phyloP scores from a whole-genome alignment of 192 early-diverging fungal species.

The Irineochytrium annulatum region DNA sequence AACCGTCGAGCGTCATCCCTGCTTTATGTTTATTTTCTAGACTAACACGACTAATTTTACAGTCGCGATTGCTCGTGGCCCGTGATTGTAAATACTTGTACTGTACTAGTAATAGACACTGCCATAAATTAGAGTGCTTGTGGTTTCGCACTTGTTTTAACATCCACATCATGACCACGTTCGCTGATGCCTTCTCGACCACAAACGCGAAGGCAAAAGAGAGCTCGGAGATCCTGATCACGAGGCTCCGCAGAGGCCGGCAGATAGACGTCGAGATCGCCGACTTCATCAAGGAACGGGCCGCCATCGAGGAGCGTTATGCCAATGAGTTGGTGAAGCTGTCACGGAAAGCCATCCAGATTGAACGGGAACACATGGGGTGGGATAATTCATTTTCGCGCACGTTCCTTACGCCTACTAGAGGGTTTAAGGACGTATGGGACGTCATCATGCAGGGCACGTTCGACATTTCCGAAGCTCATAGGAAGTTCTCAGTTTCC shows the following conservation, averaged over 20 bases:
- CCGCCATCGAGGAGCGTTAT: background rate
- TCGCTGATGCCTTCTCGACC: no score
- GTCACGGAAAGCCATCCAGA: background rate
- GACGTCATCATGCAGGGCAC: background rate
- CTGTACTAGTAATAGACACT: no score
- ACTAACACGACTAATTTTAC: no score
- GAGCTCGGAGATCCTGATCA: background rate
- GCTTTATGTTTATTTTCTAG: no score
- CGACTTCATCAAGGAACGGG: background rate
- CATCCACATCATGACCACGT: no score
- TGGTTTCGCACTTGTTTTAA: no score
- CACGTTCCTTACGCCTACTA: background rate
- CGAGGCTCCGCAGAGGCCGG: background rate
- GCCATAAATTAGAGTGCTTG: no score
- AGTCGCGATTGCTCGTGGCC: no score
- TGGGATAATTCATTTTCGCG: background rate
- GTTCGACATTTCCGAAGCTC: background rate
- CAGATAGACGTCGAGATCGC: background rate
- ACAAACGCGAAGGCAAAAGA: background rate
- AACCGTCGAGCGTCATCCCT: no score
- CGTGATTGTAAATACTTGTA: no score
- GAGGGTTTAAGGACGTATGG: background rate
- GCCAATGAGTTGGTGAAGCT: background rate
- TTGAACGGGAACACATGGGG: slow-evolving; percentile 1
- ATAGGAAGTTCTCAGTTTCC: background rate